A percentile compares a stretch with the other conserved stretches of the same genome.
These are phyloP conservation scores for Exophiala dermatitidis DNA, from an alignment of 2,329 filamentous ascomycete genomes.

Conservation along the genomic window DNA sequence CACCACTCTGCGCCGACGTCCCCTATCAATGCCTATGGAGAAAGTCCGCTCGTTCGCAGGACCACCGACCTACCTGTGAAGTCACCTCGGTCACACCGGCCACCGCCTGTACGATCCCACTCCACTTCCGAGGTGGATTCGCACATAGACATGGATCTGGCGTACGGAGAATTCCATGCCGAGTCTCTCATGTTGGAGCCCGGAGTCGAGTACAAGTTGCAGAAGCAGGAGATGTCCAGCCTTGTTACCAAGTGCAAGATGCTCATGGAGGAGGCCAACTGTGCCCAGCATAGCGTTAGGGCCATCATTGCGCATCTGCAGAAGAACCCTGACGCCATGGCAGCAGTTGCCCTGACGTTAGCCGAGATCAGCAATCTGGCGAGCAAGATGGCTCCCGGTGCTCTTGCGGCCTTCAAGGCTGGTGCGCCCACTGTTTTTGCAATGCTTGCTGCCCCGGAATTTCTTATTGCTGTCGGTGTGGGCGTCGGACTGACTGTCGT, in stretches of 20 bases:
- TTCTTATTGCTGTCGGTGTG: constrained; percentile 84
- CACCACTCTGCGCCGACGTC: constrained; percentile 27
- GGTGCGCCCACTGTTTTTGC: constrained; percentile 80
- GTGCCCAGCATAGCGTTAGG: constrained; percentile 74
- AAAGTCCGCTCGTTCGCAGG: constrained; percentile 19
- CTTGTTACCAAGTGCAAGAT: constrained; percentile 69
- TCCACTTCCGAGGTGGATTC: constrained; percentile 27
- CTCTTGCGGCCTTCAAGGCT: constrained; percentile 67
- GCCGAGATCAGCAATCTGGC: constrained; percentile 81
- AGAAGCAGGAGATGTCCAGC: constrained; percentile 48
- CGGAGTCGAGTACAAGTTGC: constrained; percentile 41
- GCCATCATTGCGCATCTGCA: constrained; percentile 75
- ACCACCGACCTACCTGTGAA: constrained; percentile 24
- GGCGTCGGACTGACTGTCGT: constrained; percentile 91
- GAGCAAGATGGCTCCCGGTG: constrained; percentile 74
- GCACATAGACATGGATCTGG: constrained; percentile 80
- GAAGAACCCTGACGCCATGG: constrained; percentile 81
- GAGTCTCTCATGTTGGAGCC: constrained; percentile 45
- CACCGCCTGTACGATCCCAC: constrained; percentile 16
- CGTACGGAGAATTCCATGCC: constrained; percentile 76
- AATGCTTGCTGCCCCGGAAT: constrained; percentile 81
- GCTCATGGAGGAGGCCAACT: constrained; percentile 79
- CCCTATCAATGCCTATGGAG: constrained; percentile 24
- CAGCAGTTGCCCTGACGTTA: constrained; percentile 84
- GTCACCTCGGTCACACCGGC: constrained; percentile 9